Conservation (phyloP, 75 land plant genomes). For the Ceratopteris richardii region DNA sequence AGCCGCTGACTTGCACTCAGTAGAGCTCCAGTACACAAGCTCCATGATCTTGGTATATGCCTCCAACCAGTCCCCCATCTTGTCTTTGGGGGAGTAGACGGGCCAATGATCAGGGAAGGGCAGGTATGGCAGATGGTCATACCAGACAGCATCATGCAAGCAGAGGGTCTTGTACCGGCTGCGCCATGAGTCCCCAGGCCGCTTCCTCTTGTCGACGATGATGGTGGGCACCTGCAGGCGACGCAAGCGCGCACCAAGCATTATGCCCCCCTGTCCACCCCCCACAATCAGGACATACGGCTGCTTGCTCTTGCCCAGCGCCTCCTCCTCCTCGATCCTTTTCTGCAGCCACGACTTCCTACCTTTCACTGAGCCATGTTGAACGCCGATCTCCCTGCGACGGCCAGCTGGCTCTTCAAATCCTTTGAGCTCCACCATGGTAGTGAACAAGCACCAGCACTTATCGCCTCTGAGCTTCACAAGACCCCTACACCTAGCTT, state of each 20-base stretch:
- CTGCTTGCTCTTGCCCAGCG: constrained; percentile 7
- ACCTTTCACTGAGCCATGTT: background rate
- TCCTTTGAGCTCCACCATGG: constrained; percentile 11
- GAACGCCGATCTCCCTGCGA: background rate
- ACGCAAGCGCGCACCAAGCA: constrained; percentile 3
- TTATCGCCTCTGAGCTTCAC: constrained; percentile 3
- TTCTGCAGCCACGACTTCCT: constrained; percentile 3
- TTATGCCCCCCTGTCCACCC: constrained; percentile 10
- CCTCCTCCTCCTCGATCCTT: constrained; percentile 4
- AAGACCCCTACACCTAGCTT: background rate
- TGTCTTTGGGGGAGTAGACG: constrained; percentile 11
- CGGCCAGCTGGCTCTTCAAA: background rate
- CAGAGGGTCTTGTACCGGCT: constrained; percentile 11
- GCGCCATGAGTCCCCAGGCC: constrained; percentile 11
- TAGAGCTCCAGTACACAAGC: constrained; percentile 10
- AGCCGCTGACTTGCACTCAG: constrained; percentile 3
- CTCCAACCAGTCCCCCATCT: constrained; percentile 13
- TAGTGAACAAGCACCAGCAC: constrained; percentile 6
- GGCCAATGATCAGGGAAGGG: constrained; percentile 11
- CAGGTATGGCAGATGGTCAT: constrained; percentile 8
- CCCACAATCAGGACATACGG: constrained; percentile 4
- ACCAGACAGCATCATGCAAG: constrained; percentile 10
- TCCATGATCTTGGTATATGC: constrained; percentile 7
- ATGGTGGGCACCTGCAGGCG: constrained; percentile 7
- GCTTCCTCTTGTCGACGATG: constrained; percentile 3